Evolutionary conservation across 345 rosid species (phyloP), one percentile per base, ranked within the genome.

Genomic region (Heritiera fomes): DNA sequence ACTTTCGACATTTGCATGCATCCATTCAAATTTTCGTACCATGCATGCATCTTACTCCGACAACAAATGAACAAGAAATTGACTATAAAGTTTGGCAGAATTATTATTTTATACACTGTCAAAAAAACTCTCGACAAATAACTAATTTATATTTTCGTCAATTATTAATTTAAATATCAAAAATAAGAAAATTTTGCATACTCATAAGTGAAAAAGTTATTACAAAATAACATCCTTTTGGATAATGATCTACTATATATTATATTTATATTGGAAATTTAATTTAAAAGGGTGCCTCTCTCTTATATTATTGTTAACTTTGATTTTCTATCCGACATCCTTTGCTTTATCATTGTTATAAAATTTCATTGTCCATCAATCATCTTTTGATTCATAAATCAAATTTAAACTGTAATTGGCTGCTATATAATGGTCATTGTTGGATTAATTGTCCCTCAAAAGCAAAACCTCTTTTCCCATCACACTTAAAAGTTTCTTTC

Each of bases 21-120:
- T 38, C 49, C 30, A 73, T 40, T 73, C 2, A 18, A 10, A 34
- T 17, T 53, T 53, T 72, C 23, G 9, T 72, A 34, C 1, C 2
- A 53, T 73, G 49, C 76, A 73, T 73, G 64, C 20, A 73, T 38
- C 63, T 73, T n/a, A 6, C 38, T 56, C 38, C 64, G 76, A 73
- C 76, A 55, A 55, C 38, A 55, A 38, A 10, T 55, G 18, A 38
- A 56, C 76, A 38, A 55, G 50, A 55, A 55, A 73, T 55, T 18
- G 64, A 73, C 64, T n/a, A 2, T 11, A 55, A 8, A n/a, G 10
- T 73, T 38, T 73, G 63, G 4, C 12, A 18, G 32, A 32, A 73
- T 73, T 18, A 55, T 73, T 34, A 8, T 70, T 17, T 49, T 23
- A 6, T 4, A 28, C 38, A 34, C 58, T 3, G 52, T 17, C 9